Evolutionary conservation across 768 basidiomycete species (phyloP).

Genomic region (Gautieria morchelliformis): DNA sequence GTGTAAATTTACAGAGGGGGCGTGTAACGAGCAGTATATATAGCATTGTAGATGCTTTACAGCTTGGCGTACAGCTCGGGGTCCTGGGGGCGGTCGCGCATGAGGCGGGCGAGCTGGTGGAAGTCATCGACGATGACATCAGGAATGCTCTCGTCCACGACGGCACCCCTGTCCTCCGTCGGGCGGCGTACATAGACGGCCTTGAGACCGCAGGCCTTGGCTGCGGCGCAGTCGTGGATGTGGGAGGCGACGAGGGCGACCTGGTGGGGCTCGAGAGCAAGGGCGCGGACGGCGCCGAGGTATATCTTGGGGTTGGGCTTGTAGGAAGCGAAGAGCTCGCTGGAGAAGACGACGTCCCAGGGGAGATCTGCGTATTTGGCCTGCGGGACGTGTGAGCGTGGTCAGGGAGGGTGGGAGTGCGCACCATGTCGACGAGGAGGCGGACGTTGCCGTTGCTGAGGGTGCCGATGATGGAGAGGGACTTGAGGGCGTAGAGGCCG

Average conservation of each 20-base stretch:
- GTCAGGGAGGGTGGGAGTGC: not conserved
- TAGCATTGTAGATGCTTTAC: too few species aligned
- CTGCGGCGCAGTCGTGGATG: constrained; percentile 44
- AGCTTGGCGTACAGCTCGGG: too few species aligned
- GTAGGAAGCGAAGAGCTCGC: constrained; percentile 50
- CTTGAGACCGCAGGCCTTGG: constrained; percentile 41
- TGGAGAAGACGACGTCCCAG: constrained; percentile 55
- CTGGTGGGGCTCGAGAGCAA: constrained; percentile 34
- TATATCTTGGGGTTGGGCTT: constrained; percentile 54
- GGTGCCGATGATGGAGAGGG: constrained; percentile 38
- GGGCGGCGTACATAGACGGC: constrained; percentile 50
- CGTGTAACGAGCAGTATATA: too few species aligned
- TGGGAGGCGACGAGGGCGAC: constrained; percentile 63
- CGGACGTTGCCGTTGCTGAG: constrained; percentile 59
- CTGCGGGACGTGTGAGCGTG: constrained; percentile 20
- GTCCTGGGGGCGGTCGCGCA: not conserved
- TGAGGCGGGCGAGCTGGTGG: not conserved
- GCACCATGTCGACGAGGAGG: constrained; percentile 52
- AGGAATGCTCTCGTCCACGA: constrained; percentile 31
- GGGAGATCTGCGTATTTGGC: constrained; percentile 53
- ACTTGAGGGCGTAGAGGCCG: constrained; percentile 43
- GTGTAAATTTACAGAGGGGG: too few species aligned
- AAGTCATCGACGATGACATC: constrained; percentile 48
- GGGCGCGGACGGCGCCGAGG: constrained; percentile 34
- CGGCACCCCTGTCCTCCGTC: constrained; percentile 30